phyloP scores from a whole-genome alignment of 148 eudicot genomes.

The Vaccinium darrowii region DNA sequence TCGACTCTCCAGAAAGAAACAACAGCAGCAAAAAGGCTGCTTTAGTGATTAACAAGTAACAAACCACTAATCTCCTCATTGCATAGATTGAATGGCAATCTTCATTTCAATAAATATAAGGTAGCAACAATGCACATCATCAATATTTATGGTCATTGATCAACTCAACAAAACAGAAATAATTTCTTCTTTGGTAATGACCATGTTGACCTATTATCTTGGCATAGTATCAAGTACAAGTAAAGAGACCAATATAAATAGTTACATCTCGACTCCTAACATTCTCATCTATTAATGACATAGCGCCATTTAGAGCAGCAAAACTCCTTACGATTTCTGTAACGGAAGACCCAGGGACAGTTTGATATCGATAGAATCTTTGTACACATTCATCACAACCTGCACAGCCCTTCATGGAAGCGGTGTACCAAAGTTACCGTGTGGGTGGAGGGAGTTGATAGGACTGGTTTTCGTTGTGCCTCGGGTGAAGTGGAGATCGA shows the following conservation, averaged over 20 bases:
- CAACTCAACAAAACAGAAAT: background rate
- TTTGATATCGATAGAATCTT: background rate
- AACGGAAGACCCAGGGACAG: background rate
- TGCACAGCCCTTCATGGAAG: background rate
- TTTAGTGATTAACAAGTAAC: background rate
- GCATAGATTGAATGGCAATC: background rate
- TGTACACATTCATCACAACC: background rate
- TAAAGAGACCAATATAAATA: background rate
- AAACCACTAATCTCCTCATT: background rate
- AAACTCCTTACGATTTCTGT: background rate
- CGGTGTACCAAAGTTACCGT: constrained; percentile 6
- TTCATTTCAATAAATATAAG: background rate
- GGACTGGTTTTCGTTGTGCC: constrained; percentile 24
- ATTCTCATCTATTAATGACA: background rate
- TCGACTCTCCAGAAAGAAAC: background rate
- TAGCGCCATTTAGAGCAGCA: background rate
- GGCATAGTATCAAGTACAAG: background rate
- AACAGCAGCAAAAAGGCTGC: background rate
- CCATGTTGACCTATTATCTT: too few relatives aligned
- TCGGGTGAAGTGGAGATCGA: constrained; percentile 33
- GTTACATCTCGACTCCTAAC: background rate
- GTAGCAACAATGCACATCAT: background rate
- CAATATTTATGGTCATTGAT: background rate
- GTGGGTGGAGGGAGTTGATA: constrained; percentile 25
- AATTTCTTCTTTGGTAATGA: background rate